A percentile compares a stretch with the other conserved stretches of the same genome.
These are phyloP conservation scores for Alternaria arbusti DNA, from an alignment of 2,329 filamentous ascomycete species.

Conservation along the genomic window DNA sequence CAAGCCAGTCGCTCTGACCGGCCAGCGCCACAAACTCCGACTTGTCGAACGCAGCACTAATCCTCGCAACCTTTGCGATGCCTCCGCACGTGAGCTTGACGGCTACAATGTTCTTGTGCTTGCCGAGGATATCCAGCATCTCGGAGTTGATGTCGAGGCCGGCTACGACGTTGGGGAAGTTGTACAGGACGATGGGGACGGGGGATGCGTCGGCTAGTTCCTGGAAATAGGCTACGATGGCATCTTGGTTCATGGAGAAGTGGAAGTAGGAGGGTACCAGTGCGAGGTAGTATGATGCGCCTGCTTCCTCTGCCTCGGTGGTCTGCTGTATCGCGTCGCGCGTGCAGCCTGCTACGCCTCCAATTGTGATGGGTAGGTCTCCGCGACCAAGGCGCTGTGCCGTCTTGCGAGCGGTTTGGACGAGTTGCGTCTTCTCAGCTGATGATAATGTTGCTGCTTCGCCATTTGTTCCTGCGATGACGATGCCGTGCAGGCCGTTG, in stretches of 20 bases:
- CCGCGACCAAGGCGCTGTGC: slow-evolving; percentile 42
- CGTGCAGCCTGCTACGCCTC: slow-evolving; percentile 51
- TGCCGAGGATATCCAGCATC: slow-evolving; percentile 44
- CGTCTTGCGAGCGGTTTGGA: slow-evolving; percentile 48
- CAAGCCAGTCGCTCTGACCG: slow-evolving; percentile 54
- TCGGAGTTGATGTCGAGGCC: slow-evolving; percentile 55
- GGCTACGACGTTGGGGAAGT: slow-evolving; percentile 53
- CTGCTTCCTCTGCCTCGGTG: slow-evolving; percentile 46
- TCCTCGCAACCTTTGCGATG: slow-evolving; percentile 52
- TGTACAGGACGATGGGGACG: slow-evolving; percentile 56
- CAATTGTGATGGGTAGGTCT: slow-evolving; percentile 51
- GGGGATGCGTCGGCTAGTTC: slow-evolving; percentile 48
- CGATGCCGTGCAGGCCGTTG: slow-evolving; percentile 60
- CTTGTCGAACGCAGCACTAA: slow-evolving; percentile 46
- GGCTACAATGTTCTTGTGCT: slow-evolving; percentile 47
- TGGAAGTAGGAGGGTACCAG: slow-evolving; percentile 51
- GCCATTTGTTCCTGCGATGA: slow-evolving; percentile 55
- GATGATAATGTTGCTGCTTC: slow-evolving; percentile 52
- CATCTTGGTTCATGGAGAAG: slow-evolving; percentile 48
- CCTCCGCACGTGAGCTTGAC: slow-evolving; percentile 49
- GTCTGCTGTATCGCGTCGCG: slow-evolving; percentile 51
- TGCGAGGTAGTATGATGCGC: slow-evolving; percentile 49
- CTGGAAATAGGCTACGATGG: slow-evolving; percentile 46
- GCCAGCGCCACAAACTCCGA: slow-evolving; percentile 49
- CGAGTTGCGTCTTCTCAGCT: slow-evolving; percentile 50